These are phyloP conservation scores for Berkeleyomyces basicola DNA, from an alignment of 2,329 filamentous ascomycete genomes.

Conservation along the genomic window DNA sequence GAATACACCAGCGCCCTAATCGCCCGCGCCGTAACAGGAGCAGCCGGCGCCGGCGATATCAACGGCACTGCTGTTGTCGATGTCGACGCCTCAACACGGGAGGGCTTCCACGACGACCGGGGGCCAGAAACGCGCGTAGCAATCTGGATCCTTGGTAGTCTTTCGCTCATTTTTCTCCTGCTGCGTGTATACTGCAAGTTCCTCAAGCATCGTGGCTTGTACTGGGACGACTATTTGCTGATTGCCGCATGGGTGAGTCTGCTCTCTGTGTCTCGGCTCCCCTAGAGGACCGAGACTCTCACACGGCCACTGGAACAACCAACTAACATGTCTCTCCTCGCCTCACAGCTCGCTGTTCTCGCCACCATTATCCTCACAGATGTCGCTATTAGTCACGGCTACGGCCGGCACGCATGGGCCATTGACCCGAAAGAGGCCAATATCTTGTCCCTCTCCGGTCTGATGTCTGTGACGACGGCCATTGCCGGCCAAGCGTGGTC, in stretches of 20 bases:
- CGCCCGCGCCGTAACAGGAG: conserved; percentile 8
- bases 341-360: conserved; percentile 3
- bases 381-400: conserved; percentile 14
- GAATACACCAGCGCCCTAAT: neutral
- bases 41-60: conserved; percentile 10
- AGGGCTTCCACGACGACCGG: conserved; percentile 7
- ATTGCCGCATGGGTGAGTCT: conserved; percentile 19
- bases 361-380: conserved; percentile 13
- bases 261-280: neutral
- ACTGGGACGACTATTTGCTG: conserved; percentile 24
- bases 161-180: conserved; percentile 15
- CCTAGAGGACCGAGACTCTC: neutral
- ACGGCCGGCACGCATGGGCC: conserved; percentile 15
- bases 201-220: conserved; percentile 21
- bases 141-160: conserved; percentile 11
- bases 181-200: conserved; percentile 24
- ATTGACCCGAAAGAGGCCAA: conserved; percentile 5
- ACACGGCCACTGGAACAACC: neutral
- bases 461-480: conserved; percentile 8
- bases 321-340: neutral
- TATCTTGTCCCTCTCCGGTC: conserved; percentile 4
- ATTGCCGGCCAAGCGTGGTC: conserved; percentile 13
- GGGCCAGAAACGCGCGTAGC: conserved; percentile 5
- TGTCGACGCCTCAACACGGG: neutral
- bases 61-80: conserved; percentile 1